Conservation (phyloP, 139 green algal species). For the Auxenochlorella protothecoides region DNA sequence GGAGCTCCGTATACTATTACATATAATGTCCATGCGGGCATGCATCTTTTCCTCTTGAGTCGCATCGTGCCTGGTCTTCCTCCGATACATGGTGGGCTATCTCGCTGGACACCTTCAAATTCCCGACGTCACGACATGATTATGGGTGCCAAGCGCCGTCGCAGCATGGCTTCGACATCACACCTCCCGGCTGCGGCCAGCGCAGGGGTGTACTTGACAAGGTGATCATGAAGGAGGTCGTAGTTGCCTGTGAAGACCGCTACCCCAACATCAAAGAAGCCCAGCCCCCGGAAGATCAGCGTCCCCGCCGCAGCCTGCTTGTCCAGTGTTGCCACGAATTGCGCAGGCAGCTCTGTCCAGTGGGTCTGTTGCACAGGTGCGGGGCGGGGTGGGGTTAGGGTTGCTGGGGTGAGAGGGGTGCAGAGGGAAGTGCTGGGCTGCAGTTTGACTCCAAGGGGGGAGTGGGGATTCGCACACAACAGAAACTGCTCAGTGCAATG, state of each 20-base stretch:
- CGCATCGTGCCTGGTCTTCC: too few relatives aligned
- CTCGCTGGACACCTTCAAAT: too few relatives aligned
- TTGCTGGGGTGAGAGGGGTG: too few relatives aligned
- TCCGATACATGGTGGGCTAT: too few relatives aligned
- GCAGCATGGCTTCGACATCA: conserved; percentile 2
- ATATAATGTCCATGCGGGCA: too few relatives aligned
- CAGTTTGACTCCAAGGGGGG: too few relatives aligned
- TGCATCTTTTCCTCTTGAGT: too few relatives aligned
- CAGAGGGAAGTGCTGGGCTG: too few relatives aligned
- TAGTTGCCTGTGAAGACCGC: conserved; percentile 44
- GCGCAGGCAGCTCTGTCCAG: conserved; percentile 62
- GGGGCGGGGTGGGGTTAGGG: background rate
- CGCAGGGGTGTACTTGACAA: conserved; percentile 6
- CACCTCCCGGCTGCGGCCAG: conserved; percentile 1
- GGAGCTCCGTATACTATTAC: too few relatives aligned
- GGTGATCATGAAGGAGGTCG: conserved; percentile 26
- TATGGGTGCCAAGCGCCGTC: conserved; percentile 8
- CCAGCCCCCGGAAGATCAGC: conserved; percentile 48
- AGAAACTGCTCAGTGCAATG: too few relatives aligned
- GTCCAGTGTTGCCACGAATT: conserved; percentile 47
- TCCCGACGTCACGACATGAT: too few relatives aligned
- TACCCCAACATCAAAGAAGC: conserved; percentile 66
- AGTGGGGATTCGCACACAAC: too few relatives aligned
- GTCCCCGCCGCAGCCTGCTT: conserved; percentile 47
- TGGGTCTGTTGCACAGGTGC: conserved; percentile 34